phyloP scores from a whole-genome alignment of 2,329 filamentous ascomycete genomes.

The Beauveria australis region DNA sequence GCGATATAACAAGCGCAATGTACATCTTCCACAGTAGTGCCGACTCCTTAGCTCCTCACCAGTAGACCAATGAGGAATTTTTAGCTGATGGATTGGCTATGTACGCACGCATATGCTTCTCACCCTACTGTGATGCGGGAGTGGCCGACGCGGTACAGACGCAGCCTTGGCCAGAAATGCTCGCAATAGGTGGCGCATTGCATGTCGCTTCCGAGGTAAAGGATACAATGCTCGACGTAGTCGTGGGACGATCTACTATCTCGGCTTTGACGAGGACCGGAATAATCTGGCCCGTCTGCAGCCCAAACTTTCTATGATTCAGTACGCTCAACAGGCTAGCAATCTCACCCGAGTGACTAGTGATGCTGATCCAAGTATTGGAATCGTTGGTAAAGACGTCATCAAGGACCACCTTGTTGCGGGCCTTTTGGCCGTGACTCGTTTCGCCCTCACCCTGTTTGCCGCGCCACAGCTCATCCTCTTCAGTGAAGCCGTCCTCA shows the following conservation, averaged over 20 bases:
- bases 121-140: neutral
- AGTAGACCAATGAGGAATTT: neutral
- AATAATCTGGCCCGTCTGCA: constrained; percentile 60
- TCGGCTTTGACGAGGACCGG: constrained; percentile 48
- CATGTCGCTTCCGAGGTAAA: constrained; percentile 11
- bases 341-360: constrained; percentile 53
- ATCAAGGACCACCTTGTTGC: constrained; percentile 43
- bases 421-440: constrained; percentile 37
- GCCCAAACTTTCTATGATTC: constrained; percentile 50
- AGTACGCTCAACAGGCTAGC: constrained; percentile 43
- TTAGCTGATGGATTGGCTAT: neutral
- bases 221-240: constrained; percentile 4
- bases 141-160: neutral
- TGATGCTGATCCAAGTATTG: constrained; percentile 50
- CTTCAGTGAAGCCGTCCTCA: constrained; percentile 53
- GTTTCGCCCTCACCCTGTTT: constrained; percentile 30
- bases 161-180: constrained; percentile 8
- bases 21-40: neutral
- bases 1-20: neutral
- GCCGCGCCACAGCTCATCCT: constrained; percentile 38
- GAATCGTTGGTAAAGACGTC: constrained; percentile 47
- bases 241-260: constrained; percentile 1
- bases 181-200: constrained; percentile 5
- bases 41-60: too few species aligned
- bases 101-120: neutral